Percentiles rank a stretch among this genome's conserved stretches.
These are phyloP conservation scores for Yarrowia sp. DNA, from an alignment of 805 yeast species.

Conservation along the genomic window DNA sequence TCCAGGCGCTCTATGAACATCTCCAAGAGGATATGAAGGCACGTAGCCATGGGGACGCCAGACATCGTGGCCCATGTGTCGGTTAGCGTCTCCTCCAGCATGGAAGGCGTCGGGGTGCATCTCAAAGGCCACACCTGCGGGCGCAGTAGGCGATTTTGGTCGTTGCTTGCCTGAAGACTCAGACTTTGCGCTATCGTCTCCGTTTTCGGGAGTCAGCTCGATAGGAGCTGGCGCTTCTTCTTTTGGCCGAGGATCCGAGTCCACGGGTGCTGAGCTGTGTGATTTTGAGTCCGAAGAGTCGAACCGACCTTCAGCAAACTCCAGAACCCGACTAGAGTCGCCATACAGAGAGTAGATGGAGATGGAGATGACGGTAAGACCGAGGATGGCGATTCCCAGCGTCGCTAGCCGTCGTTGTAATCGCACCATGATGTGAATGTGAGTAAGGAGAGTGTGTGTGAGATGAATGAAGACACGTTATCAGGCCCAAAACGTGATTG, in stretches of 20 bases:
- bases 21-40: conserved; percentile 30
- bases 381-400: conserved; percentile 26
- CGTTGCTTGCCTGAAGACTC: not conserved
- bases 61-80: conserved; percentile 36
- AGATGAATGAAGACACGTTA: conserved; percentile 16
- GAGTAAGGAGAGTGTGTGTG: not conserved
- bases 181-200: not conserved
- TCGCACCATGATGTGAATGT: conserved; percentile 26
- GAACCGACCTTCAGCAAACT: not conserved
- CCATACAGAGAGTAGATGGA: conserved; percentile 24
- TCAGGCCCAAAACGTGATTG: conserved; percentile 19
- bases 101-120: conserved; percentile 34
- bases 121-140: conserved; percentile 18
- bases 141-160: conserved; percentile 13
- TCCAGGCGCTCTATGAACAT: conserved; percentile 12
- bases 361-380: conserved; percentile 7
- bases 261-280: conserved; percentile 1
- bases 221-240: not conserved
- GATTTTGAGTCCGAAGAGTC: not conserved
- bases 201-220: not conserved
- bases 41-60: conserved; percentile 37
- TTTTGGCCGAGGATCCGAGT: not conserved
- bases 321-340: conserved; percentile 12
- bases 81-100: conserved; percentile 19
- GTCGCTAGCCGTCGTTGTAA: conserved; percentile 21